phyloP scores from a whole-genome alignment of 768 basidiomycete species.

The Mycena belliarum region DNA sequence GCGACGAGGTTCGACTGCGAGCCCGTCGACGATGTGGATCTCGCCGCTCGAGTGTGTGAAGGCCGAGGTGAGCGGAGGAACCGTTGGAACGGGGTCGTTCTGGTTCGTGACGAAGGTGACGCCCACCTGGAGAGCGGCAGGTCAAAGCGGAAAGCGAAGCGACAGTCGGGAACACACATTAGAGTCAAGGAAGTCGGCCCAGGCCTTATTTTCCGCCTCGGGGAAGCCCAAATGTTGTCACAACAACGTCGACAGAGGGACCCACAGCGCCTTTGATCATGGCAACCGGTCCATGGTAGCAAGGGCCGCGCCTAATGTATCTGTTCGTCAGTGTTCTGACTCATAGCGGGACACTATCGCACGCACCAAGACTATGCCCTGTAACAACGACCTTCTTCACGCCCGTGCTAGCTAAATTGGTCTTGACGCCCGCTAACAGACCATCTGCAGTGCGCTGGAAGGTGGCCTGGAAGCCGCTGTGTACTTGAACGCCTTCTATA shows the following conservation, averaged over 20 bases:
- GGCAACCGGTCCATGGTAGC: constrained; percentile 46
- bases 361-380: constrained; percentile 42
- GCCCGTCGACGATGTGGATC: constrained; percentile 35
- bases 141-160: neutral
- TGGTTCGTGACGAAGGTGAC: constrained; percentile 38
- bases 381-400: constrained; percentile 38
- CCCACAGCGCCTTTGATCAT: constrained; percentile 40
- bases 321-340: neutral
- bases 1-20: constrained; percentile 30
- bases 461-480: constrained; percentile 42
- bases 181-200: constrained; percentile 44
- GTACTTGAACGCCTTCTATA: constrained; percentile 36
- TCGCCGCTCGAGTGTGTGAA: constrained; percentile 41
- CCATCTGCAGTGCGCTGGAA: constrained; percentile 39
- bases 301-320: constrained; percentile 40
- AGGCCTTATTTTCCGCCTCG: constrained; percentile 46
- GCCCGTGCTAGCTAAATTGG: constrained; percentile 30
- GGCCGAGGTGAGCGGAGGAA: constrained; percentile 37
- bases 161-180: constrained; percentile 20
- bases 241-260: constrained; percentile 32
- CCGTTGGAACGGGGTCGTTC: constrained; percentile 42
- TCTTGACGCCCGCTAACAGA: constrained; percentile 32
- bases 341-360: no score
- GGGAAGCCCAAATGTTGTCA: constrained; percentile 44
- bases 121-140: constrained; percentile 28